These are phyloP conservation scores for Sporopachydermia cereana DNA, from an alignment of 1,139 yeast species.

Conservation along the genomic window DNA sequence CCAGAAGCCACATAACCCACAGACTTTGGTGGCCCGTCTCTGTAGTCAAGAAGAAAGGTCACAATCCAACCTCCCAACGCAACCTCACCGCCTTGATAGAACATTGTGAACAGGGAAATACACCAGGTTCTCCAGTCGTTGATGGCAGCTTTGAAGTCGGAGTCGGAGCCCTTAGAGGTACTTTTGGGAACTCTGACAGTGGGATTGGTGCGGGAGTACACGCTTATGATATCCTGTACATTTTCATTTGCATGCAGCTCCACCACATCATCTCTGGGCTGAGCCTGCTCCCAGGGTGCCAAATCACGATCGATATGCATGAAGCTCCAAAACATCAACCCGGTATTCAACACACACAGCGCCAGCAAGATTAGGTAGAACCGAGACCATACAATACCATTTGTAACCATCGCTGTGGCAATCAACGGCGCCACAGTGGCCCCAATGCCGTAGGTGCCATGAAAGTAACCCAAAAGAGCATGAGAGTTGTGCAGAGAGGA, in stretches of 20 bases:
- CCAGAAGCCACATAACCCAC: conserved; percentile 62
- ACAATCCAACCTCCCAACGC: conserved; percentile 64
- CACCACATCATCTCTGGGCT: conserved; percentile 9
- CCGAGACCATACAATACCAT: conserved; percentile 41
- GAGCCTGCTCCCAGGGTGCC: conserved; percentile 20
- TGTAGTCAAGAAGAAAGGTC: conserved; percentile 45
- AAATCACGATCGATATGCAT: conserved; percentile 34
- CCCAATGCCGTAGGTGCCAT: conserved; percentile 53
- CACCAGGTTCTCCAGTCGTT: conserved; percentile 41
- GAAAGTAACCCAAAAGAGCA: conserved; percentile 39
- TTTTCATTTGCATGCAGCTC: conserved; percentile 1
- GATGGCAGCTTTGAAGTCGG: conserved; percentile 24
- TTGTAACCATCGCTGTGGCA: conserved; percentile 40
- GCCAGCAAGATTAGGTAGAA: conserved; percentile 40
- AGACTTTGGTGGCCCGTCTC: conserved; percentile 33
- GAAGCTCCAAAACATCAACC: conserved; percentile 28
- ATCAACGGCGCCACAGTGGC: conserved; percentile 50
- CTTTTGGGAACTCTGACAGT: background rate
- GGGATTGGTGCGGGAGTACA: background rate
- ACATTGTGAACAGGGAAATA: conserved; percentile 39
- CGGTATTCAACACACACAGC: conserved; percentile 22
- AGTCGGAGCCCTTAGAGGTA: background rate
- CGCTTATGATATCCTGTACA: background rate
- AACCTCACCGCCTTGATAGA: conserved; percentile 62
- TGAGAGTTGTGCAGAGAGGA: conserved; percentile 38